Evolutionary conservation across 768 basidiomycete genomes (phyloP), one percentile per base, ranked within the genome.

Genomic region (Sistotremastrum niveocremeum): DNA sequence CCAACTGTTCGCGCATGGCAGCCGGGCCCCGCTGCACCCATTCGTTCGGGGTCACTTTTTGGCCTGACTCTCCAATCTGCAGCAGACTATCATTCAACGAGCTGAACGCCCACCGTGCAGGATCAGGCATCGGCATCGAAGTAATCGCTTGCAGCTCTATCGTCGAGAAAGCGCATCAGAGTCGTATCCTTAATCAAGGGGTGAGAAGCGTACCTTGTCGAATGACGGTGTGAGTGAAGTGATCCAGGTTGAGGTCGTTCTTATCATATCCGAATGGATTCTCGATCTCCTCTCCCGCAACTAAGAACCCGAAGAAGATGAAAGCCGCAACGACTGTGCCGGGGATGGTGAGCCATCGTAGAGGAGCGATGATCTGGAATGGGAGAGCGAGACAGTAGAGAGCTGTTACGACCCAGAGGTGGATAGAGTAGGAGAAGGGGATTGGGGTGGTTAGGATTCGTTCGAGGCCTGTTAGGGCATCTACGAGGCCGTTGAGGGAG

Each of bases 371-470:
- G 41, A 80, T 70, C 56, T 83, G 81, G 61, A 79, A 75, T 1
- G 82, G 82, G 78, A 84, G 58, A 36, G 69, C 63, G 34, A 81
- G 57, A 55, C 72, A 74, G 56, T 81, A 84, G 10, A 83, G 56
- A 37, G 70, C 49, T 2, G 78, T 78, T 12, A 81, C 77, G 0
- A 67, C 57, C 81, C 81, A 84, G 37, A 84, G 62, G 55, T 84
- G 83, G 34, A 78, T 63, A 2, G 76, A 76, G 54, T 82, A 82
- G 73, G 80, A 83, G 62, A 81, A 84, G 7, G 81, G 83, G 39
- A 85, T 81, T 3, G 82, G 81, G 1, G 81, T 81, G 0, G 81
- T 84, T 4, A 85, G 66, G 50, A 84, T 81, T 37, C 83, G 66
- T 54, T 85, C 82, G 1, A 84, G 64, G 4, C 78, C 77, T 7